These are phyloP conservation scores for Eutrema heterophyllum DNA, from an alignment of 345 rosid species.

Conservation along the genomic window DNA sequence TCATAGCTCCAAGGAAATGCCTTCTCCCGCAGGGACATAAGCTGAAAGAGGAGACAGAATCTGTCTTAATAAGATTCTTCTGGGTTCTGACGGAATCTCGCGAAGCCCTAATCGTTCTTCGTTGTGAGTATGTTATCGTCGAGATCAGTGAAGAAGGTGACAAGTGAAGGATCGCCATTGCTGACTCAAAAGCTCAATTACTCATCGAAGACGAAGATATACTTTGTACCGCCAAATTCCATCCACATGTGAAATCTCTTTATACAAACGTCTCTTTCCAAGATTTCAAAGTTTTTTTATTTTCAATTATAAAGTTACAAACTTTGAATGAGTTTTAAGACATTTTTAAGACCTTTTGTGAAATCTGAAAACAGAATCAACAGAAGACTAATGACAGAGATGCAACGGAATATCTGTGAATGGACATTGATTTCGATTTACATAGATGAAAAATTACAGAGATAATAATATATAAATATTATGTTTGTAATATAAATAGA, in stretches of 20 bases:
- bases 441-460: too few species aligned
- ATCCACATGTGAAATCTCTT: constrained; percentile 8
- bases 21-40: constrained; percentile 51
- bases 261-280: background rate
- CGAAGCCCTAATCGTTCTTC: background rate
- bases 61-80: background rate
- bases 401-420: too few species aligned
- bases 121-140: background rate
- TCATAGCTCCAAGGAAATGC: constrained; percentile 42
- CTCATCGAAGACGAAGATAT: constrained; percentile 1
- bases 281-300: background rate
- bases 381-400: too few species aligned
- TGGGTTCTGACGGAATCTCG: constrained; percentile 12
- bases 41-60: constrained; percentile 12
- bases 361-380: too few species aligned
- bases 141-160: background rate
- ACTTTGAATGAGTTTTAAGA: too few species aligned
- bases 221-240: background rate
- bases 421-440: too few species aligned
- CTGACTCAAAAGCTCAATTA: background rate
- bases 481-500: too few species aligned
- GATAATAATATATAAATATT: too few species aligned
- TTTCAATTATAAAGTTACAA: background rate
- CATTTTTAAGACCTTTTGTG: too few species aligned
- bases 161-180: constrained; percentile 1